These are phyloP conservation scores for Globisporangium cystogenes DNA, from an alignment of 352 stramenopile species.

Conservation along the genomic window DNA sequence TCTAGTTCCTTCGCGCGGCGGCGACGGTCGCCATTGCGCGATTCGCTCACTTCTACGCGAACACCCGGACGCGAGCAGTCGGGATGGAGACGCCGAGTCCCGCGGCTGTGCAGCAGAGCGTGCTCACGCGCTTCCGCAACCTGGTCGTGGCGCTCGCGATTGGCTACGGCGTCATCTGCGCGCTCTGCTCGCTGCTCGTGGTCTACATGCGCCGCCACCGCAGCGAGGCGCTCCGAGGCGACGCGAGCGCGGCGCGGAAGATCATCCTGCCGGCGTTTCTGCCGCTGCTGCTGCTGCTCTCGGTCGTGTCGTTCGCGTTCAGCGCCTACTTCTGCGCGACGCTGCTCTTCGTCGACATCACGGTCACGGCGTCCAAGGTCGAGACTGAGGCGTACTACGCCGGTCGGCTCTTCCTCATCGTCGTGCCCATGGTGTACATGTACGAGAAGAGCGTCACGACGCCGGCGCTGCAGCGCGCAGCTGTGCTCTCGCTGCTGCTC, in stretches of 20 bases:
- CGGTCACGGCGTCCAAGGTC: conserved; percentile 13
- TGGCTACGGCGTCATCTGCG: conserved; percentile 37
- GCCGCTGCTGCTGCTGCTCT: conserved; percentile 57
- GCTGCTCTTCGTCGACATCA: conserved; percentile 9
- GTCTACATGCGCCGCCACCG: conserved; percentile 52
- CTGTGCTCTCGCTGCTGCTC: conserved; percentile 38
- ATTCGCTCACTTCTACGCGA: background rate
- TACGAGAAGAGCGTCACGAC: conserved; percentile 36
- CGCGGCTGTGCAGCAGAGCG: conserved; percentile 5
- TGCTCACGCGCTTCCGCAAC: conserved; percentile 13
- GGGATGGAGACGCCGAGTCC: background rate
- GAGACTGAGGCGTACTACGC: conserved; percentile 44
- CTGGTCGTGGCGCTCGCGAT: conserved; percentile 30
- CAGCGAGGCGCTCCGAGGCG: conserved; percentile 38
- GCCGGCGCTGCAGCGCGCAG: conserved; percentile 34
- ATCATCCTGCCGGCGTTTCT: conserved; percentile 71
- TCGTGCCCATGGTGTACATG: conserved; percentile 68
- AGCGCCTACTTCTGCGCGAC: conserved; percentile 23
- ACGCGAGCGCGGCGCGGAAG: conserved; percentile 43
- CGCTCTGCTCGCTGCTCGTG: conserved; percentile 36
- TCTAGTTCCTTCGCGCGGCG: too few relatives aligned
- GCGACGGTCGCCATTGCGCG: background rate
- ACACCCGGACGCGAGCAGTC: background rate
- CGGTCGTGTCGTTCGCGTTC: conserved; percentile 22
- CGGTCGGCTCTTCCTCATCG: conserved; percentile 53